These are phyloP conservation scores for Apiotrichum akiyoshidainum DNA, from an alignment of 1,284 basidiomycete species.

Conservation along the genomic window DNA sequence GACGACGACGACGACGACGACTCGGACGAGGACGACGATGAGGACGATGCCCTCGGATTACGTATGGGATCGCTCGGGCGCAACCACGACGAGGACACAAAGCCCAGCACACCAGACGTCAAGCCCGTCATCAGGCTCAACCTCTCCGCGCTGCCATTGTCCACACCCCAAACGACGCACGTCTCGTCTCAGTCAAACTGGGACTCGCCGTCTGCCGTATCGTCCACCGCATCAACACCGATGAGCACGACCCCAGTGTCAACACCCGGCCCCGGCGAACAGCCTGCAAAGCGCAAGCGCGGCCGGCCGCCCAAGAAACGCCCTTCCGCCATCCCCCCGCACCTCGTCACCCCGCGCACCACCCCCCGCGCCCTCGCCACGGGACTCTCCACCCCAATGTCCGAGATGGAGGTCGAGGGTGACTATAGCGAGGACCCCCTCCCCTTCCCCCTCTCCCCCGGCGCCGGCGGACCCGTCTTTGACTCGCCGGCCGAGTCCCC, in stretches of 20 bases:
- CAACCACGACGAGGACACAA: not conserved
- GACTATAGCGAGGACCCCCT: slow-evolving; percentile 20
- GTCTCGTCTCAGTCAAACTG: not conserved
- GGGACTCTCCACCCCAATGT: slow-evolving; percentile 10
- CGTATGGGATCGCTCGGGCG: not conserved
- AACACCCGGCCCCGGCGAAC: slow-evolving; percentile 11
- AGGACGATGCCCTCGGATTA: not conserved
- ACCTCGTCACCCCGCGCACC: slow-evolving; percentile 16
- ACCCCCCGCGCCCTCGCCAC: slow-evolving; percentile 7
- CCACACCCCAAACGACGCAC: no score
- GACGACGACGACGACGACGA: no score
- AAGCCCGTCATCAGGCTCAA: slow-evolving; percentile 4
- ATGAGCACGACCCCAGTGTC: slow-evolving; percentile 13
- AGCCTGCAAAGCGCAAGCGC: slow-evolving; percentile 11
- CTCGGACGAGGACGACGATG: not conserved
- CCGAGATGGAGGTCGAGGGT: slow-evolving; percentile 1
- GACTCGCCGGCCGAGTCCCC: slow-evolving; percentile 1
- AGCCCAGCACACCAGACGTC: not conserved
- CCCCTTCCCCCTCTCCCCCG: slow-evolving; percentile 16
- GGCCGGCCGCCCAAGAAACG: slow-evolving; percentile 14
- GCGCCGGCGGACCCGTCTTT: not conserved
- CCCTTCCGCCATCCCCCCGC: slow-evolving; percentile 21
- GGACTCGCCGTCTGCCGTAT: slow-evolving; percentile 12
- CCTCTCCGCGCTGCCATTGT: not conserved
- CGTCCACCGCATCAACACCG: slow-evolving; percentile 12